Percentiles rank a stretch among this genome's conserved stretches.
Evolutionary conservation across 805 yeast species (phyloP).

Genomic region (Isabelozyma gotoi): DNA sequence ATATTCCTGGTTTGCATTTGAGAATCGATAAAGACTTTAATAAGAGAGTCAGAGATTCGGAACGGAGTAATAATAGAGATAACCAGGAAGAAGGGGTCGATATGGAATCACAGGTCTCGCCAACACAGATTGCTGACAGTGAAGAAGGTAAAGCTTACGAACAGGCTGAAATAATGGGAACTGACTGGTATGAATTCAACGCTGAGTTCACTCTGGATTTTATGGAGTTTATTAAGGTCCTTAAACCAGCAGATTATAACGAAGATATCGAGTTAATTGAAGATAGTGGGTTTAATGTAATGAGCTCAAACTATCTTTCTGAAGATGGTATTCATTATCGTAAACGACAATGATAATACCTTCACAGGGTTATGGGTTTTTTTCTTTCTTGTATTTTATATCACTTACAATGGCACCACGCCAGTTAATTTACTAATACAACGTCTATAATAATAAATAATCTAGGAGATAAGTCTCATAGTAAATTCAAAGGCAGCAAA

Average conservation of each 20-base stretch:
- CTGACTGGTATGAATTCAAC: slow-evolving; percentile 39
- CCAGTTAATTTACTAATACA: background rate
- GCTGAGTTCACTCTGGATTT: slow-evolving; percentile 42
- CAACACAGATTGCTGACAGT: slow-evolving; percentile 2
- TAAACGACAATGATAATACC: background rate
- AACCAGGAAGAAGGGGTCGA: slow-evolving; percentile 10
- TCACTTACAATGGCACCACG: background rate
- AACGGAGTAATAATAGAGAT: slow-evolving; percentile 11
- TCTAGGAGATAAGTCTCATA: slow-evolving; percentile 57
- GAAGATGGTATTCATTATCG: background rate
- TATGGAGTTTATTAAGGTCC: slow-evolving; percentile 37
- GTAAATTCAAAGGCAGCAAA: slow-evolving; percentile 91
- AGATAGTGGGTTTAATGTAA: background rate
- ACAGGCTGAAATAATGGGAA: slow-evolving; percentile 32
- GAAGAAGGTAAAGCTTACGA: slow-evolving; percentile 17
- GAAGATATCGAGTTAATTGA: slow-evolving; percentile 12
- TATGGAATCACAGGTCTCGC: background rate
- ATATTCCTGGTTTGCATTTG: slow-evolving; percentile 40
- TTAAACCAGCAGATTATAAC: slow-evolving; percentile 34
- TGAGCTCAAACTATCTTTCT: background rate
- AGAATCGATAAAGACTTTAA: slow-evolving; percentile 41
- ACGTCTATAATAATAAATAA: background rate
- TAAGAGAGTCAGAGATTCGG: slow-evolving; percentile 21
- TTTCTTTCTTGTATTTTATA: background rate
- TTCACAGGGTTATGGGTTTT: background rate